A percentile compares a stretch with the other conserved stretches of the same genome.
These are phyloP conservation scores for Prasinococcaceae sp. DNA, from an alignment of 139 green algal species.

Conservation along the genomic window DNA sequence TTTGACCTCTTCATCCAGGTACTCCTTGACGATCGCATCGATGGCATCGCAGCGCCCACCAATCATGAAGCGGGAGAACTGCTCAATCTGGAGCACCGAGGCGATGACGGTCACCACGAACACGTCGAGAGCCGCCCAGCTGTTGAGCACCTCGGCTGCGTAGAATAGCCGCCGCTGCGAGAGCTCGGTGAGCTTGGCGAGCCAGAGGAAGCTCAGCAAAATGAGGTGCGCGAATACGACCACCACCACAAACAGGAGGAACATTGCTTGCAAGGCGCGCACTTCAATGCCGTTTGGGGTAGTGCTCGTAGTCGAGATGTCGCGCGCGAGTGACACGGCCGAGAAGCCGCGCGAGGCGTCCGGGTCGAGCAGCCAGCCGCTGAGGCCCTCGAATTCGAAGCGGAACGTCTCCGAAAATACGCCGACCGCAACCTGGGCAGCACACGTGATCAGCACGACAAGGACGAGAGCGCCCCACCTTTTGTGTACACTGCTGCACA, in stretches of 20 bases:
- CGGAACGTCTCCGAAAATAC: not conserved
- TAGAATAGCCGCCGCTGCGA: not conserved
- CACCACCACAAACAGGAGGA: constrained; percentile 5
- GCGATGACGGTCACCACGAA: constrained; percentile 15
- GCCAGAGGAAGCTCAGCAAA: constrained; percentile 1
- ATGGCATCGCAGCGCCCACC: constrained; percentile 8
- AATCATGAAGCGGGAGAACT: constrained; percentile 9
- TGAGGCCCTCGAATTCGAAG: constrained; percentile 10
- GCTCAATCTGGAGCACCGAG: constrained; percentile 10
- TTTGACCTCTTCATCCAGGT: not conserved
- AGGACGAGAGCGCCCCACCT: not conserved
- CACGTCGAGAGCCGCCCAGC: constrained; percentile 14
- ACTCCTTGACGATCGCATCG: constrained; percentile 3
- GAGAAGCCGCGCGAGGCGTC: not conserved
- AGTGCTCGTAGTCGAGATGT: no score
- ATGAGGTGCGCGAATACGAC: not conserved
- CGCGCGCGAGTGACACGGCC: not conserved
- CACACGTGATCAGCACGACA: constrained; percentile 1
- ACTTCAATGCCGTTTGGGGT: no score
- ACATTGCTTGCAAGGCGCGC: not conserved
- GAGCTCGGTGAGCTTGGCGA: not conserved
- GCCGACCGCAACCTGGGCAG: not conserved
- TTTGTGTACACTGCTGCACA: not conserved
- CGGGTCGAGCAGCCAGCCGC: constrained; percentile 5
- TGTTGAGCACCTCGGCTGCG: not conserved